Percentiles rank a stretch among this genome's conserved stretches.
Conservation (phyloP, 306 rosid species). For the Pterocarpus macrocarpus region DNA sequence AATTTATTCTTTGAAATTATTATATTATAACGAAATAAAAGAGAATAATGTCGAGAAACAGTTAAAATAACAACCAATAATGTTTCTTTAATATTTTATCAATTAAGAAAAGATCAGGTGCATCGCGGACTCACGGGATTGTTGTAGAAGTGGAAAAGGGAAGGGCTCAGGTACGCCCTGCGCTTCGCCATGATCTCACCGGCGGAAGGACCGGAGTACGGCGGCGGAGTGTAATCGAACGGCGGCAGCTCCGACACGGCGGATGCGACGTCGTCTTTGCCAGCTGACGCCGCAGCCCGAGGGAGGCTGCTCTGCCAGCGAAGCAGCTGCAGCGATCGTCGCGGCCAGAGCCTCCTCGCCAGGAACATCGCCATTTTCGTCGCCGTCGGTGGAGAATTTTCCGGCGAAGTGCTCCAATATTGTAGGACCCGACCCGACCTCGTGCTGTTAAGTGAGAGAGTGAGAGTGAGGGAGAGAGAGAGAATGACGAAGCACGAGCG, state of each 20-base stretch:
- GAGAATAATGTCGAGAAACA: not conserved
- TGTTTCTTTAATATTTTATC: not conserved
- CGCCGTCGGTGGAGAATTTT: not conserved
- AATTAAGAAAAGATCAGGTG: conserved; percentile 35
- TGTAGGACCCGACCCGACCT: conserved; percentile 5
- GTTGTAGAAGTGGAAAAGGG: conserved; percentile 64
- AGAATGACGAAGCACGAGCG: not conserved
- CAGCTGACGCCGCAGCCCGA: conserved; percentile 44
- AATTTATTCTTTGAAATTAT: too few relatives aligned
- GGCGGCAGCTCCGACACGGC: conserved; percentile 60
- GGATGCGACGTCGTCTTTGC: conserved; percentile 33
- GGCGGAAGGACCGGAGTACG: conserved; percentile 74
- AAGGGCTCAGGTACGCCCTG: conserved; percentile 73
- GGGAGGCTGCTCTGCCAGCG: conserved; percentile 55
- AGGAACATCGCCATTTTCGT: conserved; percentile 57
- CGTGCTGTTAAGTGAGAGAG: not conserved
- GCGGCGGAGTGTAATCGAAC: conserved; percentile 77
- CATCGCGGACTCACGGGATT: conserved; percentile 63
- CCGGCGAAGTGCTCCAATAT: not conserved
- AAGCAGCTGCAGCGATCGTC: conserved; percentile 21
- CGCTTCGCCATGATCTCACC: conserved; percentile 82
- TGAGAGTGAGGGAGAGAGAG: not conserved
- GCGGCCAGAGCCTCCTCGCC: conserved; percentile 31
- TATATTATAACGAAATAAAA: too few relatives aligned
- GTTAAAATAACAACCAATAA: not conserved